Base-by-base conservation (phyloP, 345 rosid species). In the Physaria fendleri region DNA sequence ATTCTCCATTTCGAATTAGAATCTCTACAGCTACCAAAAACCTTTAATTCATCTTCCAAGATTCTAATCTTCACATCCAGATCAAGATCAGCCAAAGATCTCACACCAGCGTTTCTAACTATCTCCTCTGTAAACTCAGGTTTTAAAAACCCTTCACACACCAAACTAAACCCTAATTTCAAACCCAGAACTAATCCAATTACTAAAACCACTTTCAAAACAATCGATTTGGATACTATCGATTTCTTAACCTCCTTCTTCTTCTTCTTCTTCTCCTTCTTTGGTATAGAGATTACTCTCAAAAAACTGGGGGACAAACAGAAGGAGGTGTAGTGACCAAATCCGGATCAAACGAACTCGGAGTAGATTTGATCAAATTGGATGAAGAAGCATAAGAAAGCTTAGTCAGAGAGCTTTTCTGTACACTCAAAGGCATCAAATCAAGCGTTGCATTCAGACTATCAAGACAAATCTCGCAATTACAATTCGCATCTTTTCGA, bases 391-490 rank as follows among this genome's bases (percentile, higher is more conserved):
- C 72, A 43, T 68, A 44, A 12, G 82, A 83, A 66, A 85, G 69
- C 71, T 77, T 85, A 6, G 88, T 77, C 67, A 89, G 78, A 0
- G 95, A 83, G 65, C 78, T 81, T 55, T 77, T 88, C 21, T 83
- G 91, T n/a, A 72, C 61, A 60, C 84, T 93, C 5, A 28, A 14
- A n/a, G 94, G 83, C 85, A 83, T 79, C 65, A 93, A 97, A 45
- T 93, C 99, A 30, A 82, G 88, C 33, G 88, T 93, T 20, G 96
- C 95, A 44, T 75, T 85, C 81, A 93, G 83, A 77, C 95, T 87
- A 11, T 79, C 87, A 25, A 89, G 70, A 78, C 97, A 93, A 25
- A 87, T 85, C 21, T 82, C 76, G 59, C 99, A 93, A 62, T 56
- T 71, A 76, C 97, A 89, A 29, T 87, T 85, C 65, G 95, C 95